Base-by-base conservation (phyloP, 2,329 filamentous ascomycete species). In the Stachybotrys elegans region DNA sequence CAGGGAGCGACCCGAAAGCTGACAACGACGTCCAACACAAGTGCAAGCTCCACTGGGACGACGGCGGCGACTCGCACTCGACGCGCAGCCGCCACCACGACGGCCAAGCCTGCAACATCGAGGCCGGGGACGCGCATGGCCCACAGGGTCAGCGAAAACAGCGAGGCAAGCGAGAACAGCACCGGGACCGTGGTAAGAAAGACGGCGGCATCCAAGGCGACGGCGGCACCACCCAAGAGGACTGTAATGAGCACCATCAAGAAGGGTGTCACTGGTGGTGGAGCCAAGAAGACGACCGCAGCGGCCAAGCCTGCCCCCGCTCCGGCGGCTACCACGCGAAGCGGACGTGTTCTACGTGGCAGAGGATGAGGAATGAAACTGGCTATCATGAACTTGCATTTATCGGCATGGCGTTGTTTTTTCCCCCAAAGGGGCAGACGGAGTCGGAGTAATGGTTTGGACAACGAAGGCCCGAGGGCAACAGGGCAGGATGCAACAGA, bases 171-270 rank as follows among this genome's bases (percentile, higher is more conserved):
- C 53, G 79, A 84, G 44, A 72, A 67, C 5, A 87, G 82, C 60
- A 77, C 76, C 13, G 76, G 78, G 7, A 86, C 84, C 0, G 79
- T 86, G 19, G 71, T 84, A 35, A 76, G 76, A 61, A 84, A 79
- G 59, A 63, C 67, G 4, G 61, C 61, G 12, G 57, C 67, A 22
- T 55, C 65, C 6, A 67, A 61, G 46, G 50, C 62, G 3, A 51
- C 62, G 13, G 51, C 63, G 17, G 61, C 70, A 2, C 48, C 66
- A 3, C 46, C 60, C 2, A 81, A 76, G 59, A 75, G 72, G 56
- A 75, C 73, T 2, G 70, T 76, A 4, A 75, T 78, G 66, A 67
- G 69, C 37, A 74, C 76, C 17, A 72, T 78, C 37, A 78, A 70
- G 44, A 76, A 77, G 56, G 71, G 72, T 1, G 70, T 75, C 19